These are phyloP conservation scores for Leccinum olivaceopallidum DNA, from an alignment of 768 basidiomycete species.

Conservation along the genomic window DNA sequence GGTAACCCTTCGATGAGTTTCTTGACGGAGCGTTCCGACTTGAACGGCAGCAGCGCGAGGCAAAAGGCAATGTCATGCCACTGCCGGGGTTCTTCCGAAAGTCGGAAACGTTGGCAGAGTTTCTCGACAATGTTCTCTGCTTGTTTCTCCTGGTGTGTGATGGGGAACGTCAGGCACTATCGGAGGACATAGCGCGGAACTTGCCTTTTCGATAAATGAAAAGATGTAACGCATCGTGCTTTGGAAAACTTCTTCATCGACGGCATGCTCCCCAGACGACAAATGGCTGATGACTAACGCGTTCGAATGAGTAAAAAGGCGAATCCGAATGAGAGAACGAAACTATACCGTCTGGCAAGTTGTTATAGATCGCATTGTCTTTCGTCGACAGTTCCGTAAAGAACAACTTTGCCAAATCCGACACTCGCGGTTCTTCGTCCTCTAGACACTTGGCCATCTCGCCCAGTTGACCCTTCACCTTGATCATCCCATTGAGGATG, in stretches of 20 bases:
- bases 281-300: constrained; percentile 87
- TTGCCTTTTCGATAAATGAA: constrained; percentile 92
- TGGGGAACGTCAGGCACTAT: neutral
- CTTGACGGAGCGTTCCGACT: constrained; percentile 94
- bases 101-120: constrained; percentile 92
- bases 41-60: constrained; percentile 92
- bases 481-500: constrained; percentile 99
- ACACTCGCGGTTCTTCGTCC: constrained; percentile 82
- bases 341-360: constrained; percentile 85
- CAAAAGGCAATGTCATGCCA: constrained; percentile 99
- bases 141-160: constrained; percentile 80
- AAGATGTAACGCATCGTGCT: constrained; percentile 95
- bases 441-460: constrained; percentile 99
- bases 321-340: neutral
- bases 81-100: constrained; percentile 86
- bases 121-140: constrained; percentile 97
- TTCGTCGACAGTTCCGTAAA: constrained; percentile 95
- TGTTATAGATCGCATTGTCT: constrained; percentile 99
- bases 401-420: constrained; percentile 96
- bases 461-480: constrained; percentile 97
- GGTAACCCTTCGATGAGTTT: constrained; percentile 92
- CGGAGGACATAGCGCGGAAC: constrained; percentile 11
- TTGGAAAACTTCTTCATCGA: constrained; percentile 91
- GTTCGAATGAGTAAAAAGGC: constrained; percentile 7
- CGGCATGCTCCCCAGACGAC: constrained; percentile 86